A percentile compares a stretch with the other conserved stretches of the same genome.
phyloP scores from a whole-genome alignment of 2,329 filamentous ascomycete species.

The Torrubiellomyces zombiae region DNA sequence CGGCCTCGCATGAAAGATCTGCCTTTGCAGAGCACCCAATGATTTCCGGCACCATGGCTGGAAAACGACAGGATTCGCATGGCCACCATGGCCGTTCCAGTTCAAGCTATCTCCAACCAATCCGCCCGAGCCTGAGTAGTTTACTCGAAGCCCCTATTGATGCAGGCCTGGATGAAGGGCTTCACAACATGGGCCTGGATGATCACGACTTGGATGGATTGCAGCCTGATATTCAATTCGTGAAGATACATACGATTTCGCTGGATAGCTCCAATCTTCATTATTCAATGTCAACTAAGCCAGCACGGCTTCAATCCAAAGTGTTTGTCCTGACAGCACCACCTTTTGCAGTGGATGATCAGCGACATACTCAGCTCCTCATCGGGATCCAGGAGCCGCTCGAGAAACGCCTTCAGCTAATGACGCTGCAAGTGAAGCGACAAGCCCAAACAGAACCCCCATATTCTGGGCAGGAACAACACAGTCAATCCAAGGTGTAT shows the following conservation, averaged over 20 bases:
- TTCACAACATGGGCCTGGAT: slow-evolving; percentile 55
- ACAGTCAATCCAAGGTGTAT: slow-evolving; percentile 9
- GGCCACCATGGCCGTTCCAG: slow-evolving; percentile 23
- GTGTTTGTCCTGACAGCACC: slow-evolving; percentile 53
- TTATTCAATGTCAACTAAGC: slow-evolving; percentile 38
- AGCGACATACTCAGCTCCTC: slow-evolving; percentile 36
- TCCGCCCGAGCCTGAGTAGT: slow-evolving; percentile 39
- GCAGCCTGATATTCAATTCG: slow-evolving; percentile 54
- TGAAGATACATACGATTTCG: slow-evolving; percentile 51
- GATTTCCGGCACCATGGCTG: slow-evolving; percentile 21
- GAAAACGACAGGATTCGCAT: slow-evolving; percentile 57
- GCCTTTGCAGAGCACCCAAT: slow-evolving; percentile 55
- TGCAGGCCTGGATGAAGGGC: slow-evolving; percentile 52
- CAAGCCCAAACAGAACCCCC: slow-evolving; percentile 9
- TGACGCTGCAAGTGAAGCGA: slow-evolving; percentile 43
- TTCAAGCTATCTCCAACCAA: slow-evolving; percentile 26
- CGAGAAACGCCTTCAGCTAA: slow-evolving; percentile 49
- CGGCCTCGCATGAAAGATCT: slow-evolving; percentile 64
- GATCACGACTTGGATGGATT: slow-evolving; percentile 57
- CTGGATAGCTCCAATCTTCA: slow-evolving; percentile 44
- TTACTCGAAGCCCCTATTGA: slow-evolving; percentile 54
- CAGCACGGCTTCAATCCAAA: slow-evolving; percentile 36
- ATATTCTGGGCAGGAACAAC: slow-evolving; percentile 8
- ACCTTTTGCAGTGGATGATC: slow-evolving; percentile 34
- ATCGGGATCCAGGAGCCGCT: slow-evolving; percentile 55